phyloP scores from a whole-genome alignment of 176 grass and related monocot species.

The Raddia guianensis region DNA sequence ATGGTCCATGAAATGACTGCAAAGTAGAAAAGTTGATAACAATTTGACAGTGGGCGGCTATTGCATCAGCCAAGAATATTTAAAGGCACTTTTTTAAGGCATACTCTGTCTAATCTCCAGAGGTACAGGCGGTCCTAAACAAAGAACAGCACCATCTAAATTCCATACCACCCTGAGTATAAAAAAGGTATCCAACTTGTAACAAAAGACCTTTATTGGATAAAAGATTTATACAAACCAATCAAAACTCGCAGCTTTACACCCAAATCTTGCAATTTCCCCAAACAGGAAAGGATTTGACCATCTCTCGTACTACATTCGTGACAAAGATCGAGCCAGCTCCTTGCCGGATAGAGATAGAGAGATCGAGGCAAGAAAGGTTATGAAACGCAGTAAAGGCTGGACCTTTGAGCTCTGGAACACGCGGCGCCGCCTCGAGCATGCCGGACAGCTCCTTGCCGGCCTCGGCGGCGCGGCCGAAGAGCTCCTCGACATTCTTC shows the following conservation, averaged over 20 bases:
- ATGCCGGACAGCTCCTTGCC: slow-evolving; percentile 82
- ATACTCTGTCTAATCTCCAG: slow-evolving; percentile 52
- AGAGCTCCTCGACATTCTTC: slow-evolving; percentile 80
- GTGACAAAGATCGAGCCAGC: slow-evolving; percentile 38
- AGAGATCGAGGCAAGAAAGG: slow-evolving; percentile 2
- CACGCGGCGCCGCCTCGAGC: slow-evolving; percentile 71
- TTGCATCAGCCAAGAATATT: slow-evolving; percentile 64
- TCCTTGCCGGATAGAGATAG: neutral
- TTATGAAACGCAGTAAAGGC: slow-evolving; percentile 45
- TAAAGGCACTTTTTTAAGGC: slow-evolving; percentile 64
- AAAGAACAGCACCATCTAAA: slow-evolving; percentile 53
- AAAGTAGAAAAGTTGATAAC: slow-evolving; percentile 49
- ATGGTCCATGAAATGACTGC: slow-evolving; percentile 41
- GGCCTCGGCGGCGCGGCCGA: slow-evolving; percentile 68
- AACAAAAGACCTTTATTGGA: slow-evolving; percentile 30
- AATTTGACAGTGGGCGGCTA: slow-evolving; percentile 52
- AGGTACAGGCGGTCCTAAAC: slow-evolving; percentile 45
- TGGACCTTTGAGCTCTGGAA: slow-evolving; percentile 83
- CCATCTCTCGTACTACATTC: neutral
- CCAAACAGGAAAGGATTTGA: slow-evolving; percentile 40
- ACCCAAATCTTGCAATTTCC: slow-evolving; percentile 36
- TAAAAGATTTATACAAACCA: slow-evolving; percentile 35
- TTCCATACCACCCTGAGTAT: slow-evolving; percentile 34
- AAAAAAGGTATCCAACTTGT: slow-evolving; percentile 43
- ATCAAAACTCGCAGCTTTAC: slow-evolving; percentile 38